Base-by-base conservation (phyloP, 352 stramenopile genomes). In the Phytopythium chamaehyphon region DNA sequence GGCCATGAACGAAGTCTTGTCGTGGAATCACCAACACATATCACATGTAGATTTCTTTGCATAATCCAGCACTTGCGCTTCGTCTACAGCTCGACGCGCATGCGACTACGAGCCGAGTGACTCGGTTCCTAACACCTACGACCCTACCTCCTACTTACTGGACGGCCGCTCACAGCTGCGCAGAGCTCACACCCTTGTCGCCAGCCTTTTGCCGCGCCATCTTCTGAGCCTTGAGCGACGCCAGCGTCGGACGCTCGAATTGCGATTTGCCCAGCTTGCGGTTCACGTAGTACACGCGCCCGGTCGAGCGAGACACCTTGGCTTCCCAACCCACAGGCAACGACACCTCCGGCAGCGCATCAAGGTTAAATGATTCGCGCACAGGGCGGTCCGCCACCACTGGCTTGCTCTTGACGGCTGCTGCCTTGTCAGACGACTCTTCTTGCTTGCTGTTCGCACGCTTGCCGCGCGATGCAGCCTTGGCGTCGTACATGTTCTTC, bases 211-310 rank as follows among this genome's bases (percentile, higher is more conserved):
- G 77, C 39, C 81, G 77, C 50, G 80, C 80, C 54, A 89, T 50
- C 62, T 88, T 91, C 71, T 86, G 75, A 39, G 80, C 80, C 76
- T 92, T 94, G 47, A 94, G 66, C 37, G 81, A 92, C 50, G 83
- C 83, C 45, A 94, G 74, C 56, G 83, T 92, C 38, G 83, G 83
- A 28, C 79, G 79, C 50, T 92, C 82, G 40, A 90, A 94, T 70
- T 94, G 83, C 11, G 83, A 92, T 59, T 92, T 88, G 57, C 81
- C 78, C 7, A 91, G 71, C 74, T 90, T 89, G 54, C 81, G 82
- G 68, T 94, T 94, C 45, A 92, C 81, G 62, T 94, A 94, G 70
- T 94, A 94, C 51, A 94, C 83, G 40, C 83, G 82, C 15, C 83
- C 83, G 16, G 81, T 94, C 8, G 82, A 92, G 54, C 83, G 81